Conservation (phyloP, 257 asterid genomes). For the Paraleonurus japonicus region DNA sequence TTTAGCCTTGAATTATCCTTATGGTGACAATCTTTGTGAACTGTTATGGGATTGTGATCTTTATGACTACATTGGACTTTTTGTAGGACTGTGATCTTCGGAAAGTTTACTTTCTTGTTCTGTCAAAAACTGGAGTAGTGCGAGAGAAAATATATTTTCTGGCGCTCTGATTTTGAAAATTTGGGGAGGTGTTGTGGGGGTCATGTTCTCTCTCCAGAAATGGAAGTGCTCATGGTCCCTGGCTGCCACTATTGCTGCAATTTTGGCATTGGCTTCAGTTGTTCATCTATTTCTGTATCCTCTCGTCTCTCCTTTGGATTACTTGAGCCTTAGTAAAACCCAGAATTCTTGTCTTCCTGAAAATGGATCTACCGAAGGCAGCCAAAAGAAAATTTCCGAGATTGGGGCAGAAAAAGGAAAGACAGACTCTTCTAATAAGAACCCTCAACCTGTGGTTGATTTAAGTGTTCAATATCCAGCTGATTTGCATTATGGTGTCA, state of each 20-base stretch:
- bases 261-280: constrained; percentile 62
- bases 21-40: background rate
- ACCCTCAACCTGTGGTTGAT: constrained; percentile 38
- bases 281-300: constrained; percentile 76
- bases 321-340: constrained; percentile 44
- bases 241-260: constrained; percentile 54
- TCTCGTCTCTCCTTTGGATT: constrained; percentile 53
- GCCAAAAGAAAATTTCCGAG: constrained; percentile 23
- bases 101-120: constrained; percentile 20
- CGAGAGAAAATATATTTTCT: background rate
- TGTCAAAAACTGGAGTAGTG: constrained; percentile 12
- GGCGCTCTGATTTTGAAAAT: constrained; percentile 7
- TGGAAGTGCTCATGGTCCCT: constrained; percentile 88
- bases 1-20: background rate
- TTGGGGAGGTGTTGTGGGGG: constrained; percentile 30
- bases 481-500: constrained; percentile 69
- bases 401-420: constrained; percentile 31
- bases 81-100: constrained; percentile 29
- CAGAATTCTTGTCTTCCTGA: constrained; percentile 46
- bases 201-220: constrained; percentile 78
- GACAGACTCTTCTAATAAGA: constrained; percentile 21
- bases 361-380: constrained; percentile 38
- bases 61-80: constrained; percentile 6
- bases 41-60: constrained; percentile 18
- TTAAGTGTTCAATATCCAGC: constrained; percentile 52